Base-by-base conservation (phyloP, 2,329 filamentous ascomycete genomes). In the Pestalotiopsis sp. region DNA sequence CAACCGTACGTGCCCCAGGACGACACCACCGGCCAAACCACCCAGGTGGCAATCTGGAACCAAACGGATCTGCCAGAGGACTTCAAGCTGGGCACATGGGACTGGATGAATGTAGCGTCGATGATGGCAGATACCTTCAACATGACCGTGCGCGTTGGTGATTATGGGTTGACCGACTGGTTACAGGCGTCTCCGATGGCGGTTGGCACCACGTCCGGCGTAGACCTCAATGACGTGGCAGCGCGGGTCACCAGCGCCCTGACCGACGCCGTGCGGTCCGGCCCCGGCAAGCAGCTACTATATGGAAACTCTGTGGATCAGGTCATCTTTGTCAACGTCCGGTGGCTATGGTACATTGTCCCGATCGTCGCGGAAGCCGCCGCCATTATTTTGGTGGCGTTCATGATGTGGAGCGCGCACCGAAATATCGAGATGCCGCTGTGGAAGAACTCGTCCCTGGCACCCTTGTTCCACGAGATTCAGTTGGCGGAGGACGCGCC, bases 221-320 rank as follows among this genome's bases (percentile, higher is more conserved):
- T 17, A 17, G 45, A 52, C 45, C 14, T 52, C 14, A 52, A 17
- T 13, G 11, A 70, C 70, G 68, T 62, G 62, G 5, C 31, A 64
- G 25, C 45, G 25, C 56, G 20, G 12, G 13, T 58, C 9, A 58
- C 56, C 4, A 13, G 9, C 14, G 72, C 69, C 66, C 72, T 72
- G 71, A 73, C 72, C 23, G 56, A 71, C 39, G 65, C 72, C 31
- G 69, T 70, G 5, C 41, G 64, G 11, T 27, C 64, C 5, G 64
- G 45, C 12, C n/a, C 20, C n/a, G 52, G 56, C 49, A 25, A 9
- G 31, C 20, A 14, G n/a, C 17, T 49, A 13, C 12, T 23, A 11
- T 52, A 64, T 11, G 64, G 64, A 5, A 27, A 20, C 9, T 56
- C 20, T 3, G 41, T 66, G 20, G 41, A 27, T 23, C 52, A 41